Percentiles rank a stretch among this genome's conserved stretches.
These are phyloP conservation scores for Ambrosia trifida DNA, from an alignment of 129 eudicot species.

Conservation along the genomic window DNA sequence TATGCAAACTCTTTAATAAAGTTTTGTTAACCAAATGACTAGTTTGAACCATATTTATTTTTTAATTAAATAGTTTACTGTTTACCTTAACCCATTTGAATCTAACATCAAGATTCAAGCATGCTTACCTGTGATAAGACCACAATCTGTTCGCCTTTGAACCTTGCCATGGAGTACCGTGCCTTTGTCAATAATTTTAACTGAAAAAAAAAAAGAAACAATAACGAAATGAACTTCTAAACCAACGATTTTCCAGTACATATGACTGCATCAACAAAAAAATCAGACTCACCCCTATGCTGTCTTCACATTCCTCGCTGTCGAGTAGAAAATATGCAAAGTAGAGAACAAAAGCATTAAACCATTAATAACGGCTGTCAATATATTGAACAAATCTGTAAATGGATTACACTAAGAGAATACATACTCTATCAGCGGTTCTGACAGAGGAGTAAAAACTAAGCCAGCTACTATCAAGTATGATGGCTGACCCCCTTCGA, in stretches of 20 bases:
- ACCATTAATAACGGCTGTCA: constrained; percentile 5
- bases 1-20: not conserved
- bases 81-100: not conserved
- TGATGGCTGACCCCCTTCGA: constrained; percentile 93
- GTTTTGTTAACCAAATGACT: not conserved
- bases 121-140: constrained; percentile 80
- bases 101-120: constrained; percentile 14
- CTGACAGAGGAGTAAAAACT: constrained; percentile 93
- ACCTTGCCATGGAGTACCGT: constrained; percentile 80
- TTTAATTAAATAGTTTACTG: not conserved
- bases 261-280: not conserved
- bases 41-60: not conserved
- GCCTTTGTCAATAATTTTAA: constrained; percentile 87
- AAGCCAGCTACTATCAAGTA: constrained; percentile 90
- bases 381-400: not conserved
- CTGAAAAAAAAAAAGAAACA: constrained; percentile 37
- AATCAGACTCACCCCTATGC: constrained; percentile 66
- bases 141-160: constrained; percentile 93
- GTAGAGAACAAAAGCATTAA: constrained; percentile 13
- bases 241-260: not conserved
- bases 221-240: constrained; percentile 14
- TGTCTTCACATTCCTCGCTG: constrained; percentile 93
- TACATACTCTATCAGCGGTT: constrained; percentile 90
- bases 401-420: not conserved
- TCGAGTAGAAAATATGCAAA: constrained; percentile 18